These are phyloP conservation scores for Nigrospora sphaerica DNA, from an alignment of 2,329 filamentous ascomycete species.

Conservation along the genomic window DNA sequence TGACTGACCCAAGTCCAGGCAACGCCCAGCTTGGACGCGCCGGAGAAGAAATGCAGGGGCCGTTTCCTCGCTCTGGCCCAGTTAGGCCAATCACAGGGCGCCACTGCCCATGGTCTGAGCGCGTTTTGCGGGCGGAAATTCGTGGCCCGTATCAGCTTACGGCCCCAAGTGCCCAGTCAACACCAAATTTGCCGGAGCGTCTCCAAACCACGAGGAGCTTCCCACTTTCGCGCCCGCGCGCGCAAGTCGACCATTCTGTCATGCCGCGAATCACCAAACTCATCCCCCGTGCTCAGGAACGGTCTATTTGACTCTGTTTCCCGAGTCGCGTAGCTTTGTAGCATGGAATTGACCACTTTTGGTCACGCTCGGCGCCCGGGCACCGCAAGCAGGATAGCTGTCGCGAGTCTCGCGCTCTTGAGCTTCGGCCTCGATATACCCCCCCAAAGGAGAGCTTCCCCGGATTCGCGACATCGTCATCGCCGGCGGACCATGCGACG, in stretches of 20 bases:
- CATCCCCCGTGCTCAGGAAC: not conserved
- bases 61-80: not conserved
- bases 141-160: not conserved
- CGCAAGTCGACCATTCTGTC: not conserved
- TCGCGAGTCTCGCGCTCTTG: conserved; percentile 7
- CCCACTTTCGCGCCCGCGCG: not conserved
- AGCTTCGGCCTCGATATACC: conserved; percentile 18
- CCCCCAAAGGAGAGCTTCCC: conserved; percentile 14
- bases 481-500: conserved; percentile 27
- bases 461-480: conserved; percentile 23
- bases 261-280: not conserved
- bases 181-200: conserved; percentile 19
- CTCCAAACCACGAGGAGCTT: conserved; percentile 11
- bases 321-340: conserved; percentile 12
- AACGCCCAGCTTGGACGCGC: not conserved
- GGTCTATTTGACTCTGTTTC: conserved; percentile 1
- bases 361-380: conserved; percentile 1
- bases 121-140: not conserved
- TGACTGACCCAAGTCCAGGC: not conserved
- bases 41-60: not conserved
- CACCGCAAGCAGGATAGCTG: not conserved
- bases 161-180: conserved; percentile 9
- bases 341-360: conserved; percentile 15
- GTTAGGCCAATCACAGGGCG: not conserved
- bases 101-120: not conserved